Conservation (phyloP, 805 yeast genomes). For the Jamesozyma rosinii region DNA sequence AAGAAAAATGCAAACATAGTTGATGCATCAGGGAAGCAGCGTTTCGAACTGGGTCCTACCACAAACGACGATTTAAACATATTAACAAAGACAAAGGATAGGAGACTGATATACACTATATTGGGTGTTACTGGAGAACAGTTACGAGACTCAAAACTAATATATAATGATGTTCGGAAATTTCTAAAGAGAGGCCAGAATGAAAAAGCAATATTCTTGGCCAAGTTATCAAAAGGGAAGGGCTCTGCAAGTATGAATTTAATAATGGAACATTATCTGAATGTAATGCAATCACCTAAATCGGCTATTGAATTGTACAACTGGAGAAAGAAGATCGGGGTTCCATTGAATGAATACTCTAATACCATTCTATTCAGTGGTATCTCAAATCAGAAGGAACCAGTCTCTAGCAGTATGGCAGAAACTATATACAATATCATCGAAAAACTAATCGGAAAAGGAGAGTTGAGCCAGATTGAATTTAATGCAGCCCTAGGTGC, state of each 20-base stretch:
- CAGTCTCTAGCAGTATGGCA: constrained; percentile 30
- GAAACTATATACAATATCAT: constrained; percentile 30
- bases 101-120: constrained; percentile 41
- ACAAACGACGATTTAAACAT: constrained; percentile 29
- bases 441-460: constrained; percentile 23
- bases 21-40: not conserved
- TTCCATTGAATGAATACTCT: constrained; percentile 42
- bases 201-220: constrained; percentile 45
- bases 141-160: constrained; percentile 47
- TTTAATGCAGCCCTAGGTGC: constrained; percentile 41
- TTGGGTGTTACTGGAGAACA: constrained; percentile 53
- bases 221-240: constrained; percentile 37
- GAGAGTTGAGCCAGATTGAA: constrained; percentile 33
- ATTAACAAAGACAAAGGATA: constrained; percentile 32
- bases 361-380: constrained; percentile 41
- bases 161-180: constrained; percentile 44
- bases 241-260: constrained; percentile 58
- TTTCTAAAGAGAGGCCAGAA: constrained; percentile 43
- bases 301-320: constrained; percentile 43
- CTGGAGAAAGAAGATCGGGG: constrained; percentile 54
- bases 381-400: constrained; percentile 29
- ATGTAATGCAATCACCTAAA: constrained; percentile 33
- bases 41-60: constrained; percentile 30
- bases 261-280: constrained; percentile 43
- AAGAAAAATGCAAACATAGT: constrained; percentile 5